phyloP scores from a whole-genome alignment of 208 protist genomes.

The Spongospora subterranea region DNA sequence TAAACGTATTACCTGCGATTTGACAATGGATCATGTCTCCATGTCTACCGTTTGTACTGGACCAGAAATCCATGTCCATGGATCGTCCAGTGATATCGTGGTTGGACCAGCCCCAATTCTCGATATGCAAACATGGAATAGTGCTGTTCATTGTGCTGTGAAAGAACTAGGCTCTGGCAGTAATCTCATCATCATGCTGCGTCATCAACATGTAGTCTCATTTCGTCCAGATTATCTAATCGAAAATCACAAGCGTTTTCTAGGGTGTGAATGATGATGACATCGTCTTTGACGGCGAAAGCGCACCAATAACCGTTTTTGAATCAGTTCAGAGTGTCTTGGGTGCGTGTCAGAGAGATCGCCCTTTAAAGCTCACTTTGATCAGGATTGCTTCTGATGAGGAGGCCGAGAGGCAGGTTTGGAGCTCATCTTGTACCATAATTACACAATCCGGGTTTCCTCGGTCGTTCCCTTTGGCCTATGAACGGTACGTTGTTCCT shows the following conservation, averaged over 20 bases:
- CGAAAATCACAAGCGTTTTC: not conserved
- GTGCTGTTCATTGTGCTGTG: not conserved
- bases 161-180: not conserved
- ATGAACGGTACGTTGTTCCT: not conserved
- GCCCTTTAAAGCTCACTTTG: not conserved
- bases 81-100: not conserved
- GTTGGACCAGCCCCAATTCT: not conserved
- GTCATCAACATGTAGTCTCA: not conserved
- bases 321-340: not conserved
- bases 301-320: not conserved
- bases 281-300: not conserved
- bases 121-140: not conserved
- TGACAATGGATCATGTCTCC: not conserved
- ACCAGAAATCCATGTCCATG: not conserved
- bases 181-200: constrained; percentile 6
- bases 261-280: not conserved
- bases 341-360: not conserved
- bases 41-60: constrained; percentile 15
- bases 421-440: not conserved
- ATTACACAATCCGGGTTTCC: not conserved
- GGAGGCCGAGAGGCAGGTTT: not conserved
- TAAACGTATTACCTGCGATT: not conserved
- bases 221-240: no score
- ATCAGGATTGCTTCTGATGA: not conserved
- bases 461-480: not conserved